Evolutionary conservation across 1,284 basidiomycete genomes (phyloP), one percentile per base, ranked within the genome.

Genomic region (Microbotryum lychnidis-dioicae): DNA sequence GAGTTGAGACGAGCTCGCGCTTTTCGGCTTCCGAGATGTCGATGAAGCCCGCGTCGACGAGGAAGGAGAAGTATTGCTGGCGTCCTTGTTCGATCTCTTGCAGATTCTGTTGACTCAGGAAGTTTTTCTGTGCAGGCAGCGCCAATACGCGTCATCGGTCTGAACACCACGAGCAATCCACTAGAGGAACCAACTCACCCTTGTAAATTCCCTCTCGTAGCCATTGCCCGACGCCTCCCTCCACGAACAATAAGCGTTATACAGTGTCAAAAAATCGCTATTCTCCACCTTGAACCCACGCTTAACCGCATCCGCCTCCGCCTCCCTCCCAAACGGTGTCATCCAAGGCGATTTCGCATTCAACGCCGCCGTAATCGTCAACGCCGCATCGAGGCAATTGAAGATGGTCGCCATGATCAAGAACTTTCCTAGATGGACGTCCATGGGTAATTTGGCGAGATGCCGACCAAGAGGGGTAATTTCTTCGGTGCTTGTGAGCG

Each of bases 401-500:
- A 98, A 89, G 29, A 92, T 75, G 1, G 87, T 85, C 0, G 93
- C 88, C 31, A 87, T 83, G 31, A 98, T 80, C 23, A 98, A 78
- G 74, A 98, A 91, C 77, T 98, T 97, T 55, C 89, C 93, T 21
- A 98, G 83, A 73, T 98, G 91, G 31, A 98, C 93, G 73, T 99
- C 96, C 69, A 89, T 91, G 0, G 96, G 96, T 51, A 99, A 79
- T 73, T 91, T 89, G 77, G 89, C 91, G 51, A 99, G 80, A 37
- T 97, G 79, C 55, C 87, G 81, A 37, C 96, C 96, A 81, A 98
- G 87, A 0, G 92, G 87, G 2, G 96, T 98, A 70, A 99, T 97
- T 42, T 97, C 91, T 74, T 97, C 92, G 1, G 79, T 80, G 0
- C 82, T 71, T 1, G 91, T 97, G 57, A 99, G 77, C 6, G 94